phyloP scores from a whole-genome alignment of 164 flowering plant species.

The Vitis rupestris region DNA sequence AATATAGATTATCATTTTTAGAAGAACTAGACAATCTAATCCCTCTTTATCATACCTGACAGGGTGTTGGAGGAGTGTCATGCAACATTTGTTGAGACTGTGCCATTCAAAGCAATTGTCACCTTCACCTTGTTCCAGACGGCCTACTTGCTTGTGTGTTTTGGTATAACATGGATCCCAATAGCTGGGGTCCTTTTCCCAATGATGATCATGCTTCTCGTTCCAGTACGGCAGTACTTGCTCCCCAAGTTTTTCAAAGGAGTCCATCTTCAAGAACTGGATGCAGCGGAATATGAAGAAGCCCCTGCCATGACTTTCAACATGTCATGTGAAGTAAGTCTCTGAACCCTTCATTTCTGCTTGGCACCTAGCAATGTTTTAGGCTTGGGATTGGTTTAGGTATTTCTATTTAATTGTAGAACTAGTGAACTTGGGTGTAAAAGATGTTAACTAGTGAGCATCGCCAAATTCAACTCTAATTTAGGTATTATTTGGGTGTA shows the following conservation, averaged over 20 bases:
- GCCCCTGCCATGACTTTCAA: slow-evolving; percentile 65
- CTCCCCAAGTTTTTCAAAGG: slow-evolving; percentile 91
- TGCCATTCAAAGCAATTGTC: slow-evolving; percentile 77
- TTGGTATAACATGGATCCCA: slow-evolving; percentile 94
- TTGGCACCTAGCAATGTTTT: too few relatives aligned
- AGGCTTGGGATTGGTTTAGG: not conserved
- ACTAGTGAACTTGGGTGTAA: too few relatives aligned
- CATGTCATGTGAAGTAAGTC: slow-evolving; percentile 63
- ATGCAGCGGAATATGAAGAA: slow-evolving; percentile 95
- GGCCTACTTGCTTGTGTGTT: slow-evolving; percentile 72
- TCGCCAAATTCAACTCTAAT: too few relatives aligned
- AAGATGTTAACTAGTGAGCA: too few relatives aligned
- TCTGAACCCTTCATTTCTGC: not conserved
- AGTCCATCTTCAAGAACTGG: slow-evolving; percentile 90
- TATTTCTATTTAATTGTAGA: too few relatives aligned
- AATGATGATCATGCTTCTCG: slow-evolving; percentile 85
- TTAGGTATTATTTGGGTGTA: too few relatives aligned
- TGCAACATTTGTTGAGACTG: slow-evolving; percentile 83
- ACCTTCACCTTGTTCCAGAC: slow-evolving; percentile 83
- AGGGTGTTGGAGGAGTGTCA: slow-evolving; percentile 83
- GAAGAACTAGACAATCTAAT: not conserved
- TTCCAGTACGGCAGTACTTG: slow-evolving; percentile 80
- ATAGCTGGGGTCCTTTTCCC: slow-evolving; percentile 94
- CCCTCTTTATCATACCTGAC: slow-evolving; percentile 13
- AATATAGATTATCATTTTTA: not conserved